These are phyloP conservation scores for Nicotiana paniculata DNA, from an alignment of 257 asterid genomes.

Conservation along the genomic window DNA sequence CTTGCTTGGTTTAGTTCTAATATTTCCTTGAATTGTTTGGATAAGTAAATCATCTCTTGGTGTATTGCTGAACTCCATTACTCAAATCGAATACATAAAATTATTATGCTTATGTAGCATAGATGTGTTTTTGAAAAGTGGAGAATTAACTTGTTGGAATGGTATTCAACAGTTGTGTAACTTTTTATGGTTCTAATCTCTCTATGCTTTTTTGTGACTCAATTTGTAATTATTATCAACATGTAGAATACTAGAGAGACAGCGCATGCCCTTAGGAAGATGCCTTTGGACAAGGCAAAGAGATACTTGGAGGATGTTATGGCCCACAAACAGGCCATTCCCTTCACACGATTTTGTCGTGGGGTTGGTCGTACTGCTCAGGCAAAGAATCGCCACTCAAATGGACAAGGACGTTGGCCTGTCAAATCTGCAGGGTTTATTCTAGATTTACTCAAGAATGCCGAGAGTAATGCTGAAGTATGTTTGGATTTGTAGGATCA, in stretches of 20 bases:
- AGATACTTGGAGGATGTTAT: slow-evolving; percentile 84
- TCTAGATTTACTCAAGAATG: slow-evolving; percentile 72
- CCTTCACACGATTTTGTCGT: slow-evolving; percentile 32
- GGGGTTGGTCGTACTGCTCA: slow-evolving; percentile 93
- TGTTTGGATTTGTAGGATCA: neutral
- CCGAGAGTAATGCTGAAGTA: slow-evolving; percentile 92
- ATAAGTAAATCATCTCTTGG: too few species aligned
- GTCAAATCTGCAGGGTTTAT: slow-evolving; percentile 69
- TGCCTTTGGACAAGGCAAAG: slow-evolving; percentile 74
- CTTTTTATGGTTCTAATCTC: neutral
- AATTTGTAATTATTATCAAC: neutral
- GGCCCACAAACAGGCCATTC: slow-evolving; percentile 85
- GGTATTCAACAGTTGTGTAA: neutral
- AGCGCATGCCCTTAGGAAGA: slow-evolving; percentile 72
- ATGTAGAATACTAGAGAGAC: slow-evolving; percentile 82
- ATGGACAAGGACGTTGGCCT: slow-evolving; percentile 96
- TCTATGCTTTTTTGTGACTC: neutral
- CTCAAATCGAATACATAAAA: too few species aligned
- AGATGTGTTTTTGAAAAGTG: too few species aligned
- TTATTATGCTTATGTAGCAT: too few species aligned
- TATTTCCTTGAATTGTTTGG: too few species aligned
- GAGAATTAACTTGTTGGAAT: too few species aligned
- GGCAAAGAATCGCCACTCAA: slow-evolving; percentile 85
- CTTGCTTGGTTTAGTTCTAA: too few species aligned
- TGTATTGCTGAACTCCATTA: too few species aligned